phyloP scores from a whole-genome alignment of 176 grass and related monocot genomes.

The Musa troglodytarum region DNA sequence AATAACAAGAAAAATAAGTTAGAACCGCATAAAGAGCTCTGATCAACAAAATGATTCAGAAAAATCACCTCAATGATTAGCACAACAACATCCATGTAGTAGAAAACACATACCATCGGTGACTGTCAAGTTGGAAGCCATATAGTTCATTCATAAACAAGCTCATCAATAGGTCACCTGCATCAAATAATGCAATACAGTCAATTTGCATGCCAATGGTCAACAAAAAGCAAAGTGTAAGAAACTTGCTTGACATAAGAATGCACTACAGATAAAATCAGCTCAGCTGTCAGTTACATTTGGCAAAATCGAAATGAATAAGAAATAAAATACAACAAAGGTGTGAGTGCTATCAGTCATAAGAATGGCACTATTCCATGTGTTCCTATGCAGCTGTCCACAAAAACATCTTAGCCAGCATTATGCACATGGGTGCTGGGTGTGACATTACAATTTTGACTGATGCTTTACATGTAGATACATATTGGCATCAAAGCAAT shows the following conservation, averaged over 20 bases:
- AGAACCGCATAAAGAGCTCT: too few relatives aligned
- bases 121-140: slow-evolving; percentile 84
- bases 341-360: too few relatives aligned
- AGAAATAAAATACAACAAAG: too few relatives aligned
- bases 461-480: background rate
- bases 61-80: background rate
- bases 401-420: too few relatives aligned
- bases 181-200: slow-evolving; percentile 11
- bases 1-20: too few relatives aligned
- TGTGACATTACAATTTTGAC: background rate
- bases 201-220: background rate
- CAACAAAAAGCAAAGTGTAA: background rate
- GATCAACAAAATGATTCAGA: background rate
- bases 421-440: background rate
- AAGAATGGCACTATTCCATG: background rate
- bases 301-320: background rate
- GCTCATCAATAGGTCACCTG: slow-evolving; percentile 81
- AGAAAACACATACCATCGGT: slow-evolving; percentile 53
- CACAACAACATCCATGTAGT: slow-evolving; percentile 9
- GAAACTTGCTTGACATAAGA: background rate
- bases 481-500: background rate
- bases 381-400: background rate
- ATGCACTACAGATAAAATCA: background rate
- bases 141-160: slow-evolving; percentile 99
- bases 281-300: background rate